Evolutionary conservation across 495 filamentous ascomycete species (phyloP).

Genomic region (Penicillium nucicola): DNA sequence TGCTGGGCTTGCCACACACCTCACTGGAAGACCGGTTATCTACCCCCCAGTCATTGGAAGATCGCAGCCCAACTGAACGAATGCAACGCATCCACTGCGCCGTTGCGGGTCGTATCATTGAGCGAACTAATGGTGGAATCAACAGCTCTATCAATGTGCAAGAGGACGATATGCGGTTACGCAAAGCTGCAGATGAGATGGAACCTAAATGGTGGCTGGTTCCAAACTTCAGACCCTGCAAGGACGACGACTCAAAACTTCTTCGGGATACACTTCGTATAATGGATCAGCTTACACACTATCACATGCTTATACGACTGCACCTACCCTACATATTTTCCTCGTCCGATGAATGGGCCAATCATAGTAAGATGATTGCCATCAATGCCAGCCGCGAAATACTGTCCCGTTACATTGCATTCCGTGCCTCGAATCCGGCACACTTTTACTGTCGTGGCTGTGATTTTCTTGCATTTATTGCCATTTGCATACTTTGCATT

Average conservation of each 20-base stretch:
- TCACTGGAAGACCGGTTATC: conserved; percentile 27
- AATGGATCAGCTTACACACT: conserved; percentile 36
- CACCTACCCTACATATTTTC: conserved; percentile 21
- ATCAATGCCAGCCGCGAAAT: conserved; percentile 41
- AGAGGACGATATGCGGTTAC: conserved; percentile 42
- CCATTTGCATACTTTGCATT: conserved; percentile 33
- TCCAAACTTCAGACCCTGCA: conserved; percentile 2
- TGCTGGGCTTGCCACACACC: conserved; percentile 44
- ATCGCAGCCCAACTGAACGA: conserved; percentile 13
- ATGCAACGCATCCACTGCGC: conserved; percentile 24
- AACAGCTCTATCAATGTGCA: conserved; percentile 21
- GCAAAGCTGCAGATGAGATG: conserved; percentile 33
- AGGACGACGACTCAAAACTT: neutral
- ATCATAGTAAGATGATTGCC: conserved; percentile 28
- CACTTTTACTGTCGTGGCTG: conserved; percentile 45
- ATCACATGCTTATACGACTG: conserved; percentile 29
- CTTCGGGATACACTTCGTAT: conserved; percentile 5
- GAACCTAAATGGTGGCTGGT: conserved; percentile 38
- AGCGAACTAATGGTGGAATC: conserved; percentile 33
- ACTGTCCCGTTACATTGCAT: conserved; percentile 12
- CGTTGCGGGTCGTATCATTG: conserved; percentile 38
- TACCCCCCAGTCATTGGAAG: conserved; percentile 7
- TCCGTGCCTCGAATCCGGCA: conserved; percentile 7
- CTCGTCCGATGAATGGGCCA: conserved; percentile 14
- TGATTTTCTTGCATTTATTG: conserved; percentile 50